Evolutionary conservation across 257 asterid genomes (phyloP).

Genomic region (Gentiana dahurica): DNA sequence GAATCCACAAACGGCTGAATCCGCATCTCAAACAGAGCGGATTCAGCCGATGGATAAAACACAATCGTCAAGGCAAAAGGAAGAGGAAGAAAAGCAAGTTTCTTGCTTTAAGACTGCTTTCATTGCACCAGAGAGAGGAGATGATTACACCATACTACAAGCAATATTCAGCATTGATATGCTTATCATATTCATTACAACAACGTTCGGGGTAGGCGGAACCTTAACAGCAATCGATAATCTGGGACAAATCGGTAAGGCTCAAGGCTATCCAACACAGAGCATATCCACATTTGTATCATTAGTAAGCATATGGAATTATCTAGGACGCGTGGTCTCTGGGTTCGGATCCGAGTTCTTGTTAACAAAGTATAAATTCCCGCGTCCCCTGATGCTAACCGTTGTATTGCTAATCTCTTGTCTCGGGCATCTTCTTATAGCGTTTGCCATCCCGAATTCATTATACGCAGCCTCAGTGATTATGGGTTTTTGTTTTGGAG

Average conservation of each 20-base stretch:
- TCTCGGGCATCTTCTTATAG: slow-evolving; percentile 20
- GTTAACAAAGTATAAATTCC: slow-evolving; percentile 24
- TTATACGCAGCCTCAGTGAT: slow-evolving; percentile 23
- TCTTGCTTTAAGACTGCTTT: slow-evolving; percentile 17
- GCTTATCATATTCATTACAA: slow-evolving; percentile 18
- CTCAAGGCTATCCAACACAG: slow-evolving; percentile 19
- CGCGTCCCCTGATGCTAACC: slow-evolving; percentile 26
- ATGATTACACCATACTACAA: slow-evolving; percentile 25
- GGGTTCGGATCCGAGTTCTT: slow-evolving; percentile 25
- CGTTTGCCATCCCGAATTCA: slow-evolving; percentile 21
- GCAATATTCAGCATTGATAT: slow-evolving; percentile 28
- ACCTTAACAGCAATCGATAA: slow-evolving; percentile 28
- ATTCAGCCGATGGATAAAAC: slow-evolving; percentile 3
- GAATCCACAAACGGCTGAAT: no score
- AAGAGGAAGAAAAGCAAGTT: slow-evolving; percentile 2
- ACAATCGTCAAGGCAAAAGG: slow-evolving; percentile 1
- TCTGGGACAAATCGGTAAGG: slow-evolving; percentile 26
- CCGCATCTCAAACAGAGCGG: no score
- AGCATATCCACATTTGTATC: slow-evolving; percentile 28
- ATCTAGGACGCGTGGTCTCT: slow-evolving; percentile 22
- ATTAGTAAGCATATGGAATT: slow-evolving; percentile 32
- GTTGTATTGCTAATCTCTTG: slow-evolving; percentile 22
- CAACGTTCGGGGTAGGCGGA: slow-evolving; percentile 30
- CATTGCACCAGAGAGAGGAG: slow-evolving; percentile 24
- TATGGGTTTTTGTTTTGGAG: slow-evolving; percentile 3